Conservation (phyloP, 768 basidiomycete species). For the Calvatia gigantea region DNA sequence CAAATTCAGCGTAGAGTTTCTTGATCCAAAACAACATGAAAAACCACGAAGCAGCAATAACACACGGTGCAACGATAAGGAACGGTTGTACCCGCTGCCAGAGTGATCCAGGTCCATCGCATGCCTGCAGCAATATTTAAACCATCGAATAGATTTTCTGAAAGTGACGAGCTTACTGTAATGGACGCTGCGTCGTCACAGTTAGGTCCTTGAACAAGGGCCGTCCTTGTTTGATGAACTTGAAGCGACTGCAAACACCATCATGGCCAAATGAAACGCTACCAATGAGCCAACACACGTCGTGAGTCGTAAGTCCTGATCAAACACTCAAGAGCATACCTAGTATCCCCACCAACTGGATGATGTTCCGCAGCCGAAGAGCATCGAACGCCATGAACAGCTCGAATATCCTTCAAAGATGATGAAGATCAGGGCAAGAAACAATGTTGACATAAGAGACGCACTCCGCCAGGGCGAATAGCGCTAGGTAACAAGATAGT, state of each 20-base stretch:
- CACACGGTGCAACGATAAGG: conserved; percentile 68
- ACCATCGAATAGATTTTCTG: neutral
- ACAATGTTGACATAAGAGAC: conserved; percentile 17
- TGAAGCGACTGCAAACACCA: conserved; percentile 76
- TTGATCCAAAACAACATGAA: conserved; percentile 65
- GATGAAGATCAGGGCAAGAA: conserved; percentile 1
- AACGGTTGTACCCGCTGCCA: conserved; percentile 60
- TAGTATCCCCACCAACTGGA: conserved; percentile 74
- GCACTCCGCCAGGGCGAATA: conserved; percentile 82
- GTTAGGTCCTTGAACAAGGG: conserved; percentile 38
- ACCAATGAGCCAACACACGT: conserved; percentile 3
- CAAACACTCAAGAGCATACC: conserved; percentile 37
- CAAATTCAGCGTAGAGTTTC: conserved; percentile 76
- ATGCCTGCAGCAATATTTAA: conserved; percentile 32
- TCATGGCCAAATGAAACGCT: conserved; percentile 76
- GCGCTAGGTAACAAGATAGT: conserved; percentile 78
- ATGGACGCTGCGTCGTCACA: conserved; percentile 32
- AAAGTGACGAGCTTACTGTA: conserved; percentile 31
- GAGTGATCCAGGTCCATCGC: conserved; percentile 49
- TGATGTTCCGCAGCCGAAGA: conserved; percentile 71
- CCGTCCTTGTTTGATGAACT: conserved; percentile 67
- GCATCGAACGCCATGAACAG: conserved; percentile 81
- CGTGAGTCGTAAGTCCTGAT: neutral
- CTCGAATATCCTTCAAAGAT: conserved; percentile 64
- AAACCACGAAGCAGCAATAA: conserved; percentile 67